Conservation (phyloP, 2,329 filamentous ascomycete genomes). For the Penicillium hesseltinei region DNA sequence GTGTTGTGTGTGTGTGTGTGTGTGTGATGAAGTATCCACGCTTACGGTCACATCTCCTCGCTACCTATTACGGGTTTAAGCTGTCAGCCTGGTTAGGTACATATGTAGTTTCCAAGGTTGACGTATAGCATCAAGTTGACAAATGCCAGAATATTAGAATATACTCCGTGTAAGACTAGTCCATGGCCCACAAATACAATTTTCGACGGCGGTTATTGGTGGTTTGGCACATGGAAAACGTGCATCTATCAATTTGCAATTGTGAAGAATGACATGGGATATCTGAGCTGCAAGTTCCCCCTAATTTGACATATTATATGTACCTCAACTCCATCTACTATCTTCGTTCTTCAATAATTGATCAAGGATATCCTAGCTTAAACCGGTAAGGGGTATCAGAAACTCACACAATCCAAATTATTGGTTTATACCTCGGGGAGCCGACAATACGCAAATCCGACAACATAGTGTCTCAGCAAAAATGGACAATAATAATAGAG, state of each 20-base stretch:
- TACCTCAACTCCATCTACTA: not conserved
- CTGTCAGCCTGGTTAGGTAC: not conserved
- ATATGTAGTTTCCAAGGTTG: not conserved
- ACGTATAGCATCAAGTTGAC: not conserved
- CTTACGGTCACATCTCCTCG: constrained; percentile 17
- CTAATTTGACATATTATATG: not conserved
- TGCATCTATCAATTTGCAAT: constrained; percentile 2
- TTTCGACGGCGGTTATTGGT: not conserved
- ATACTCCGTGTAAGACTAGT: not conserved
- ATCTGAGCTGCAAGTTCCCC: not conserved
- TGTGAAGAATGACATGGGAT: constrained; percentile 1
- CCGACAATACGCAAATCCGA: not conserved
- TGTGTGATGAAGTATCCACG: constrained; percentile 7
- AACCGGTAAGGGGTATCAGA: not conserved
- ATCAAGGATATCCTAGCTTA: not conserved
- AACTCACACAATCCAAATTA: not conserved
- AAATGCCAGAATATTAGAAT: not conserved
- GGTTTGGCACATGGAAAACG: constrained; percentile 1
- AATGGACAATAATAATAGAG: not conserved
- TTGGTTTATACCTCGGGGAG: not conserved
- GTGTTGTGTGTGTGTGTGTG: constrained; percentile 4
- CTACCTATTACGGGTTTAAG: not conserved
- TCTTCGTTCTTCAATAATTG: not conserved
- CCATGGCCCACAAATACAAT: not conserved
- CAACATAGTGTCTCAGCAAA: not conserved